A percentile compares a stretch with the other conserved stretches of the same genome.
These are phyloP conservation scores for Leishmania guyanensis DNA, from an alignment of 208 protist species.

Conservation along the genomic window DNA sequence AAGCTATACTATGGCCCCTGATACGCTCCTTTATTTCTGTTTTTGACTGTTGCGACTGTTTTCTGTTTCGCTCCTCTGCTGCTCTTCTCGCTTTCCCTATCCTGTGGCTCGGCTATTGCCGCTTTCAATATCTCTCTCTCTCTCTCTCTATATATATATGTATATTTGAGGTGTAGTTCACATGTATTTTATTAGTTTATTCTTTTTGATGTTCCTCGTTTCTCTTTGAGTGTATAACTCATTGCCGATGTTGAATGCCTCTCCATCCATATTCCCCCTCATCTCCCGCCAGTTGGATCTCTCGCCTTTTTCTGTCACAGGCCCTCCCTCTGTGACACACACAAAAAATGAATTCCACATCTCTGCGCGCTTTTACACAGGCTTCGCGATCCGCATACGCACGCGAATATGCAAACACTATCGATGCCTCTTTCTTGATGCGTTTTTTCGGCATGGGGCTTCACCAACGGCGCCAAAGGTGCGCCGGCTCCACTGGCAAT, in stretches of 20 bases:
- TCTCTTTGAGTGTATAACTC: not conserved
- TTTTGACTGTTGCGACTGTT: not conserved
- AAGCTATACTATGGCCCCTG: not conserved
- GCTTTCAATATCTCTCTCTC: not conserved
- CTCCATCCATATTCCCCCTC: not conserved
- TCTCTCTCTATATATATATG: not conserved
- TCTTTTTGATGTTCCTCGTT: not conserved
- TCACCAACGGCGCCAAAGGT: not conserved
- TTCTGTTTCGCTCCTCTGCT: not conserved
- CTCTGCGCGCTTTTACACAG: not conserved
- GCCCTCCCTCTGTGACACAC: not conserved
- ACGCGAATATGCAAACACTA: not conserved
- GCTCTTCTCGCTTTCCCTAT: not conserved
- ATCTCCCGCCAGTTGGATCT: not conserved
- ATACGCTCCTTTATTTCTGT: not conserved
- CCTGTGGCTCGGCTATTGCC: not conserved
- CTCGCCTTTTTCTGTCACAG: not conserved
- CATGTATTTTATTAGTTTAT: not conserved
- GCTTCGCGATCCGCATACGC: not conserved
- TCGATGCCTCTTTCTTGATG: not conserved
- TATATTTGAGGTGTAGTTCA: not conserved
- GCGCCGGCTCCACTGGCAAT: not conserved
- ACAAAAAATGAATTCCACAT: not conserved
- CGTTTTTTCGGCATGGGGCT: not conserved
- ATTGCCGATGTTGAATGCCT: not conserved